Base-by-base conservation (phyloP, 495 filamentous ascomycete species). In the Penicillium ochrochloron region DNA sequence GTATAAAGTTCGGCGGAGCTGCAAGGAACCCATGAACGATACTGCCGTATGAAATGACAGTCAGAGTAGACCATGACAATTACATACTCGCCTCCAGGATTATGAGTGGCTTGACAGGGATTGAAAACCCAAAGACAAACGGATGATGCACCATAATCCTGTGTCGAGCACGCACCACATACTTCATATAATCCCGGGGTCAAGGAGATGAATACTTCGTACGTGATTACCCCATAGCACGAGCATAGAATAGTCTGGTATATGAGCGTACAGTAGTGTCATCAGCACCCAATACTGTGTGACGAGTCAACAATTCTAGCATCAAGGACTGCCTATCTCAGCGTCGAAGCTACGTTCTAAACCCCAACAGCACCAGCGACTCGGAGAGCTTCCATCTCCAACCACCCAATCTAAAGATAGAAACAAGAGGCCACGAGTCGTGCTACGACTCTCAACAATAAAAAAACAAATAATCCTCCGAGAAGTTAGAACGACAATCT, bases 381-480 rank as follows among this genome's bases (percentile, higher is more conserved):
- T 48, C 44, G 48, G 48, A 14, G 31, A 31, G 53, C 33, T 56
- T 56, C 27, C 33, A 48, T 48, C 9, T 17, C 29, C 7, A 10
- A 56, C 31, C 9, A 35, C 8, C 14, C 3, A 14, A 23, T 19
- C 53, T 61, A 61, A 61, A 61, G 21, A 61, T 54, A 61, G 48
- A n/a, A 60, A 53, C 48, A 29, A 53, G 42, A 21, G 31, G 33
- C 17, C 48, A 29, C 34, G 14, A 35, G 41, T 27, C 15, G 48
- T 50, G 12, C 1, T n/a, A 31, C 42, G 35, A 54, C 23, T 33
- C 12, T 25, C 37, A 21, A 17, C 23, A 25, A n/a, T 17, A 41
- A 17, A 2, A 17, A 2, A 10, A 27, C 23, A 31, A 7, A 2
- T 44, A 27, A 27, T 21, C 5, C 48, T 27, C 25, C 25, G 25